phyloP scores from a whole-genome alignment of 2,329 filamentous ascomycete genomes.

The Cadophora sp. region DNA sequence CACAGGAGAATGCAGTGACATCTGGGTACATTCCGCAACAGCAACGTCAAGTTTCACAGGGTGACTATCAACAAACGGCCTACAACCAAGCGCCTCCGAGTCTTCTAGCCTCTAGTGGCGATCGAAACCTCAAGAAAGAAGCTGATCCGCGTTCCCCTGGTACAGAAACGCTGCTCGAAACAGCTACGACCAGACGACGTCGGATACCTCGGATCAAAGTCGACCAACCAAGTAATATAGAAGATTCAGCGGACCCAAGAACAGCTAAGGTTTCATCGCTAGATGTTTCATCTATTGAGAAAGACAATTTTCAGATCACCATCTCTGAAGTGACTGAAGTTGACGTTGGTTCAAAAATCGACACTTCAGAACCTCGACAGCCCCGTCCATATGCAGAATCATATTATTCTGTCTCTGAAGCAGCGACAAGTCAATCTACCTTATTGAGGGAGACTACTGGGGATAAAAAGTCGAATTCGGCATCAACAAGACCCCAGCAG shows the following conservation, averaged over 20 bases:
- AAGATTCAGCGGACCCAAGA: background rate
- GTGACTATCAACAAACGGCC: background rate
- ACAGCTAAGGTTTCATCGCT: too few relatives aligned
- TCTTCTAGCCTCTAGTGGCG: too few relatives aligned
- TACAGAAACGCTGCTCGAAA: background rate
- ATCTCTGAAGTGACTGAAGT: background rate
- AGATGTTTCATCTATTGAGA: background rate
- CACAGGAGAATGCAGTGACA: background rate
- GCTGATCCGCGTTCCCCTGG: background rate
- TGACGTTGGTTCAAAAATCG: conserved; percentile 7
- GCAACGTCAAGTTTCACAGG: background rate
- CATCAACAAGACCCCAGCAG: background rate
- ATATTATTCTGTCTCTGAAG: conserved; percentile 14
- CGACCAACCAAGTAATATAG: background rate
- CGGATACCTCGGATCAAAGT: conserved; percentile 15
- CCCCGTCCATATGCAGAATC: conserved; percentile 11
- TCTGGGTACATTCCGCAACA: background rate
- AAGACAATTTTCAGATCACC: background rate
- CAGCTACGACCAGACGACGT: background rate
- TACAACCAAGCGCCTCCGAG: too few relatives aligned
- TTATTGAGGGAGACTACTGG: background rate
- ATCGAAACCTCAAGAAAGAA: background rate
- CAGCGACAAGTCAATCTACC: conserved; percentile 6
- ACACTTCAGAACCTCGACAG: background rate
- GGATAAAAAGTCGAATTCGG: background rate